Evolutionary conservation across 2,329 filamentous ascomycete species (phyloP).

Genomic region (Aspergillus cejpii): DNA sequence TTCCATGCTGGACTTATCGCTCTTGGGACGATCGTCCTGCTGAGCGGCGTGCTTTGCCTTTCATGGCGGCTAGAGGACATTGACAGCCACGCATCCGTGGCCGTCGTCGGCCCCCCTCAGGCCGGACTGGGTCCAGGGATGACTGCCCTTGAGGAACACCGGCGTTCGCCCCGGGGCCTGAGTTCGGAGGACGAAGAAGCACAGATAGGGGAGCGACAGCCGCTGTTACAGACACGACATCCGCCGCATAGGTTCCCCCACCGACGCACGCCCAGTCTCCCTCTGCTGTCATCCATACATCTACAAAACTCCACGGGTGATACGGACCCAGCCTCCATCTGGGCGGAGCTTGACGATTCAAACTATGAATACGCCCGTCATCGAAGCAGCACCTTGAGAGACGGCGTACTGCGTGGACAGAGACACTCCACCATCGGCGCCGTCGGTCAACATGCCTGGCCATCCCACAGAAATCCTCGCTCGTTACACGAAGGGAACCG

Average conservation of each 20-base stretch:
- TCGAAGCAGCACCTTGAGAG: slow-evolving; percentile 17
- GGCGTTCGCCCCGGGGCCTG: slow-evolving; percentile 21
- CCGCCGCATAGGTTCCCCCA: slow-evolving; percentile 24
- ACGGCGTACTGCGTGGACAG: slow-evolving; percentile 14
- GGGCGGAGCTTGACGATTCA: slow-evolving; percentile 79
- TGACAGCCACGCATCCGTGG: slow-evolving; percentile 32
- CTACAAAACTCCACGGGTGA: slow-evolving; percentile 47
- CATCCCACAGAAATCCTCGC: slow-evolving; percentile 17
- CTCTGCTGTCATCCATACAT: slow-evolving; percentile 23
- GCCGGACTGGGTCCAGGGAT: slow-evolving; percentile 75
- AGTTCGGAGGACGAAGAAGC: slow-evolving; percentile 37
- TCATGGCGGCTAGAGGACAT: slow-evolving; percentile 83
- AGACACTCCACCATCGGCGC: slow-evolving; percentile 21
- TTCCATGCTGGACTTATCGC: slow-evolving; percentile 67
- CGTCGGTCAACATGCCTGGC: slow-evolving; percentile 17
- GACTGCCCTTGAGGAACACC: slow-evolving; percentile 61
- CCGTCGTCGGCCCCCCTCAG: slow-evolving; percentile 48
- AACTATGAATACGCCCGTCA: slow-evolving; percentile 34
- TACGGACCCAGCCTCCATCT: slow-evolving; percentile 72
- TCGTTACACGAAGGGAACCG: slow-evolving; percentile 10
- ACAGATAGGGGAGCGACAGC: slow-evolving; percentile 35
- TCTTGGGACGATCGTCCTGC: slow-evolving; percentile 75
- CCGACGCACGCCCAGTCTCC: slow-evolving; percentile 32
- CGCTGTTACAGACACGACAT: slow-evolving; percentile 29
- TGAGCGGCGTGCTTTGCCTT: slow-evolving; percentile 80